These are phyloP conservation scores for Hygrocybe coccinea DNA, from an alignment of 768 basidiomycete genomes.

Conservation along the genomic window DNA sequence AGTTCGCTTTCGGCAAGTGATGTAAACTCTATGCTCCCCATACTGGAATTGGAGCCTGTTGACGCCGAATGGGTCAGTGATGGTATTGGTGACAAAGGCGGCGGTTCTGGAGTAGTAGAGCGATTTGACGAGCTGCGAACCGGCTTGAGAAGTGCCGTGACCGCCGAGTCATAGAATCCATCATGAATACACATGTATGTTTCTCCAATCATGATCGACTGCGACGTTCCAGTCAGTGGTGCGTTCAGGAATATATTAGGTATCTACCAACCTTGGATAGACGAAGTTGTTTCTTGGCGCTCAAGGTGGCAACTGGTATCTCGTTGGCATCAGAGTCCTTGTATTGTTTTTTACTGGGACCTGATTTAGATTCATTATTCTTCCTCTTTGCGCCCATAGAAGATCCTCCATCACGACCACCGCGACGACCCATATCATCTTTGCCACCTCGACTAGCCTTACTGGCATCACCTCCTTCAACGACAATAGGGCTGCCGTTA, in stretches of 20 bases:
- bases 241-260: neutral
- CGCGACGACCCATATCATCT: neutral
- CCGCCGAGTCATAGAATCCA: slow-evolving; percentile 3
- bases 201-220: neutral
- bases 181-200: slow-evolving; percentile 7
- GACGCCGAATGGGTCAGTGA: too few species aligned
- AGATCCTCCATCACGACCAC: neutral
- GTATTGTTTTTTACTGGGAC: neutral
- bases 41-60: neutral
- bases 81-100: neutral
- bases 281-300: neutral
- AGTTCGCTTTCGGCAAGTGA: neutral
- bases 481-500: neutral
- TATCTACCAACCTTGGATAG: neutral
- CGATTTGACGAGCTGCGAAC: neutral
- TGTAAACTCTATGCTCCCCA: neutral
- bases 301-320: slow-evolving; percentile 4
- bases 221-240: neutral
- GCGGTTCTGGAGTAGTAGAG: neutral
- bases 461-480: neutral
- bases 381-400: neutral
- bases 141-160: neutral
- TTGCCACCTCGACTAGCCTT: neutral
- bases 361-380: neutral
- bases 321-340: neutral